Evolutionary conservation across 306 rosid genomes (phyloP), one percentile per base, ranked within the genome.

Genomic region (Hippophae gyantsensis): DNA sequence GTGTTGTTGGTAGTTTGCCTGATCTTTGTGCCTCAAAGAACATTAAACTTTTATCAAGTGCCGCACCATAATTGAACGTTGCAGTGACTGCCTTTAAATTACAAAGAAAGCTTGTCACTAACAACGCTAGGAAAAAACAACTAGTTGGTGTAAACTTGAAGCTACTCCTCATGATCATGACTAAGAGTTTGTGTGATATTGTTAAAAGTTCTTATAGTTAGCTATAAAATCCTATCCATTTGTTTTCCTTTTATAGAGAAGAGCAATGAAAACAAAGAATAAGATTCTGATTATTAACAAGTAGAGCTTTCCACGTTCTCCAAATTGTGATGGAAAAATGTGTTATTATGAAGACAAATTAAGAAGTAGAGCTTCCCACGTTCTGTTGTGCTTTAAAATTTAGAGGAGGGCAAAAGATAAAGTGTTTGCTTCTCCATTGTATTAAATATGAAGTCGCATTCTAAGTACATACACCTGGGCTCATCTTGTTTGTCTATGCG

Each of bases 11-110:
- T 56, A 86, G 64, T 52, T 86, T 84, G 9, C 97, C 97, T 1
- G 95, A 89, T 66, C 89, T 74, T 13, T 89, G 97, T 3, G 95
- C 95, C 75, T 89, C 90, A 7, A 89, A 76, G 72, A 82, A 89
- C 88, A 80, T 48, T 64, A 89, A 79, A 48, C 83, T 86, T 75
- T 84, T 73, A 73, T 86, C 94, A 27, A 86, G 73, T 12, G 95
- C 97, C 9, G 76, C 86, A 3, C 86, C 86, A 25, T 86, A 89
- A 78, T 80, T 73, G 68, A 77, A 74, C 7, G 74, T 57, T 2
- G 69, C 68, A 0, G 60, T 7, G 58, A 76, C 69, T 18, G 50
- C 71, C 5, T 65, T 67, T 6, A 71, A 52, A 32, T 1, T 32
- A 9, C 12, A 53, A 63, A 78, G 48, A 51, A 70, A 8, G 47